Evolutionary conservation across 805 yeast genomes (phyloP), one percentile per base, ranked within the genome.

Genomic region (Ogataea thermomethanolica): DNA sequence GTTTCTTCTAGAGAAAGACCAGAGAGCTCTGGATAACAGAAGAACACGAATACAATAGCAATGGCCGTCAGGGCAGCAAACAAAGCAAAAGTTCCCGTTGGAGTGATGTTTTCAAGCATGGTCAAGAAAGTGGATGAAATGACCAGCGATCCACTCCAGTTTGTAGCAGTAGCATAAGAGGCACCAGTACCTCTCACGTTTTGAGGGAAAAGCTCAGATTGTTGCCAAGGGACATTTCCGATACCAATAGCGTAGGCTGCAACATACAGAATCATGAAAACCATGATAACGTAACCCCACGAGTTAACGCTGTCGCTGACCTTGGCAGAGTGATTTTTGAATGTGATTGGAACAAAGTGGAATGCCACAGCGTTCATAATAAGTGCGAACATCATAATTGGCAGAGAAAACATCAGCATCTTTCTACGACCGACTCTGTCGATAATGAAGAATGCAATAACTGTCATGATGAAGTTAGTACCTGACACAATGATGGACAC

Each of bases 151-250:
- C 98, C 98, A 5, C 88, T 78, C 99, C 99, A 91, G 68, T 91
- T 91, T 31, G 90, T 81, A 11, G 93, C 91, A 9, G 97, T 87
- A 2, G 96, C 89, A 55, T 78, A 82, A 43, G 95, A 86, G 8
- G 89, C 81, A 45, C 98, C 98, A 33, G 88, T 73, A 44, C 96
- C 95, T 61, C 99, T 79, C 25, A 91, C 96, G 46, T 80, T 77
- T 71, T 90, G 95, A 25, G 97, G 93, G 68, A 93, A 89, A 57
- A 91, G 69, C 65, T 91, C 99, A 42, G 91, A 84, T 59, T 93
- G 97, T 60, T 91, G 96, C 99, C 99, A 91, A 41, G 98, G 97
- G 40, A 88, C 93, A 62, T 91, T 90, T 66, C 99, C 99, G 51
- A 90, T 86, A 51, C 98, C 98, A 50, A 87, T 70, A 35, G 97